phyloP scores from a whole-genome alignment of 75 land plant genomes.

The Gnetum montanum region DNA sequence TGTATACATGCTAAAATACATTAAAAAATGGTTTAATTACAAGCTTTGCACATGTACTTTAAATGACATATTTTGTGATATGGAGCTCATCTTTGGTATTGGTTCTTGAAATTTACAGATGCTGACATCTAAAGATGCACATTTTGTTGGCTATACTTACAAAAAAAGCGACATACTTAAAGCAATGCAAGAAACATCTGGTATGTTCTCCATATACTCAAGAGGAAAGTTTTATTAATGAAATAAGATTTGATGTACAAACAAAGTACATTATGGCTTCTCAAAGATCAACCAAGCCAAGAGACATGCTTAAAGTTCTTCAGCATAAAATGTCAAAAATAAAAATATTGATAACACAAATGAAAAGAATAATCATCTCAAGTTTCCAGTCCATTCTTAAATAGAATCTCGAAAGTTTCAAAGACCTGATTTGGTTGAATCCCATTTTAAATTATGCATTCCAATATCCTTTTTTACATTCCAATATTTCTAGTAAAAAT shows the following conservation, averaged over 20 bases:
- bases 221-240: neutral
- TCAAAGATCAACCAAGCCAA: neutral
- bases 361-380: neutral
- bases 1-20: too few relatives aligned
- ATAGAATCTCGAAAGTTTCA: too few relatives aligned
- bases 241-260: neutral
- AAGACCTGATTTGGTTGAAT: too few relatives aligned
- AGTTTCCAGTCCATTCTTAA: too few relatives aligned
- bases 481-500: too few relatives aligned
- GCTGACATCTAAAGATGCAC: conserved; percentile 34
- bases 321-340: neutral
- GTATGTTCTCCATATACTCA: neutral
- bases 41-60: too few relatives aligned
- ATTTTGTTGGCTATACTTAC: conserved; percentile 41
- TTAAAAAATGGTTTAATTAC: too few relatives aligned
- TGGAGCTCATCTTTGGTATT: neutral
- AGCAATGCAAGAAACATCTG: conserved; percentile 7
- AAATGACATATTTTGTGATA: neutral
- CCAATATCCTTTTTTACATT: too few relatives aligned
- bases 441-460: too few relatives aligned
- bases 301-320: neutral
- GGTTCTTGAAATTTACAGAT: too few relatives aligned
- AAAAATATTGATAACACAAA: neutral
- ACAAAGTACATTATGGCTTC: too few relatives aligned
- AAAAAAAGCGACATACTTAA: conserved; percentile 16